Conservation (phyloP, 768 basidiomycete species). For the Podaxis sp. region DNA sequence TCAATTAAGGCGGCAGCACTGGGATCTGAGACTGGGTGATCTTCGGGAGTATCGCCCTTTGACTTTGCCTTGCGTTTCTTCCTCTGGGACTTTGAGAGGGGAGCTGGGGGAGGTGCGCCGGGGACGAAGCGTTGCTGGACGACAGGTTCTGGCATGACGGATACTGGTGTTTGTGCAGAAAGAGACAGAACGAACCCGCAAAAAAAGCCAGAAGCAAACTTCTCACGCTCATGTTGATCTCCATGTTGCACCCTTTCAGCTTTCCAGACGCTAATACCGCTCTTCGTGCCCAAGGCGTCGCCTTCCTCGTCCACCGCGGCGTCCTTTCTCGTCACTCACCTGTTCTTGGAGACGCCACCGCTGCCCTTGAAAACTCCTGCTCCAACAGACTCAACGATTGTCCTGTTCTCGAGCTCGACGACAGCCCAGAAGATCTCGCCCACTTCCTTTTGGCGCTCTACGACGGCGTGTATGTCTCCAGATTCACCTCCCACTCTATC, state of each 20-base stretch:
- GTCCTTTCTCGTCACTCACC: conserved; percentile 61
- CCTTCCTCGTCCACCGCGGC: conserved; percentile 69
- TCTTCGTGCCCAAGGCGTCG: conserved; percentile 48
- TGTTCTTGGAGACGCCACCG: conserved; percentile 39
- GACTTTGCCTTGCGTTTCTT: conserved; percentile 60
- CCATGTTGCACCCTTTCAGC: conserved; percentile 40
- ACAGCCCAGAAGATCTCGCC: conserved; percentile 51
- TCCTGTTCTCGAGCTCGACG: conserved; percentile 50
- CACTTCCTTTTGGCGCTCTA: conserved; percentile 62
- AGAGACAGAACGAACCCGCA: not conserved
- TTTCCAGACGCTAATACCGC: conserved; percentile 72
- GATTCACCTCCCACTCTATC: not conserved
- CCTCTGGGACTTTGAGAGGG: conserved; percentile 60
- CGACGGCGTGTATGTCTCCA: conserved; percentile 58
- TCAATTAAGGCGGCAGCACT: conserved; percentile 43
- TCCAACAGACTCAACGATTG: conserved; percentile 46
- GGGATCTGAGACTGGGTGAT: conserved; percentile 43
- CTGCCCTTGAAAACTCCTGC: conserved; percentile 21
- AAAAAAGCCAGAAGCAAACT: not conserved
- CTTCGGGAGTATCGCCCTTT: conserved; percentile 42
- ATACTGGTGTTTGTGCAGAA: conserved; percentile 3
- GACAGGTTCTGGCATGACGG: conserved; percentile 33
- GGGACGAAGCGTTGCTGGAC: conserved; percentile 57
- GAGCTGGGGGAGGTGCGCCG: conserved; percentile 65
- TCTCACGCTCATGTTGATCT: conserved; percentile 6